Conservation (phyloP, 495 filamentous ascomycete species). For the Cladorrhinum samala region DNA sequence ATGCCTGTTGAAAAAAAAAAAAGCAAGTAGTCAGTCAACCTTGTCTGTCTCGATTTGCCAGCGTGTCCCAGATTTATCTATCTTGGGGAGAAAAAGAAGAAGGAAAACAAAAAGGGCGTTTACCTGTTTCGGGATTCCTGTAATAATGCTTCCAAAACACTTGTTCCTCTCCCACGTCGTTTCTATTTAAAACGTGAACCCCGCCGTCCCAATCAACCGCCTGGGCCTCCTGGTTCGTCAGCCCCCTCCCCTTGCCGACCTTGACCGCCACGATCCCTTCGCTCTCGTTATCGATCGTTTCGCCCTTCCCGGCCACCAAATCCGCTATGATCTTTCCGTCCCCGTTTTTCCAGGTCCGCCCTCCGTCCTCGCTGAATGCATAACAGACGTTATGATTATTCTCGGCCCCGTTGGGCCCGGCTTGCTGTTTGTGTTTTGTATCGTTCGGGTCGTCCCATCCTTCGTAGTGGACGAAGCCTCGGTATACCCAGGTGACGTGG, state of each 20-base stretch:
- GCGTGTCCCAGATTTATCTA: too few species aligned
- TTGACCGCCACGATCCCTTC: slow-evolving; percentile 34
- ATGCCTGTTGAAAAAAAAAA: slow-evolving; percentile 14
- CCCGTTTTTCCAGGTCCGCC: slow-evolving; percentile 35
- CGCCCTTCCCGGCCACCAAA: slow-evolving; percentile 23
- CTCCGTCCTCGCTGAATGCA: slow-evolving; percentile 38
- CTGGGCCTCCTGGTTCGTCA: slow-evolving; percentile 46
- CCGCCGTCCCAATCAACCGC: slow-evolving; percentile 37
- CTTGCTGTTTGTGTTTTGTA: slow-evolving; percentile 39
- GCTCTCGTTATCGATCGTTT: slow-evolving; percentile 30
- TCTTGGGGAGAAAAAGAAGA: too few species aligned
- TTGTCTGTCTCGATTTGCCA: too few species aligned
- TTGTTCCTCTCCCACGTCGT: slow-evolving; percentile 22
- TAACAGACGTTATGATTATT: slow-evolving; percentile 46
- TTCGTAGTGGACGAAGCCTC: slow-evolving; percentile 36
- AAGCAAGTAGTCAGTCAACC: too few species aligned
- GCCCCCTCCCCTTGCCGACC: slow-evolving; percentile 35
- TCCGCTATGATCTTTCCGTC: slow-evolving; percentile 28
- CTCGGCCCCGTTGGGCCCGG: slow-evolving; percentile 36
- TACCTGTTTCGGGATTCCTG: slow-evolving; percentile 26
- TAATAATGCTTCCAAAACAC: slow-evolving; percentile 44
- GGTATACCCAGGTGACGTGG: slow-evolving; percentile 44
- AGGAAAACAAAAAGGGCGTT: too few species aligned
- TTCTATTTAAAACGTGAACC: slow-evolving; percentile 44
- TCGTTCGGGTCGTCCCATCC: slow-evolving; percentile 39